Evolutionary conservation across 305 asterid species (phyloP).

Genomic region (Fraxinus baroniana): DNA sequence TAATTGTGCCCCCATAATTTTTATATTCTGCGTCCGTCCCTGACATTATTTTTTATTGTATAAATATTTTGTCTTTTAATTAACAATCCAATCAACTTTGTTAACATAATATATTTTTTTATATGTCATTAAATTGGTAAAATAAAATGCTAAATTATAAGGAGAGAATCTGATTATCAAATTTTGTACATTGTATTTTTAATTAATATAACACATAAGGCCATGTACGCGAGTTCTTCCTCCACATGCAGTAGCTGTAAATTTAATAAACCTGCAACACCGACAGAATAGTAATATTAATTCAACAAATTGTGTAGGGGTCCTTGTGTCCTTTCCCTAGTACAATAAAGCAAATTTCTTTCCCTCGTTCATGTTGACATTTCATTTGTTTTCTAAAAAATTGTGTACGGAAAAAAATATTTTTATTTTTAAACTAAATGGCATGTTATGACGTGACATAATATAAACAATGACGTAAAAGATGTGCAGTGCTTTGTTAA

Average conservation of each 20-base stretch:
- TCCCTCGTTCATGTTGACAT: too few species aligned
- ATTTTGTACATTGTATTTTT: background rate
- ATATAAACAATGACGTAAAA: too few species aligned
- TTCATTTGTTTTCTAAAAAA: too few species aligned
- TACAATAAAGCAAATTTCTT: too few species aligned
- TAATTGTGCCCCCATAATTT: too few species aligned
- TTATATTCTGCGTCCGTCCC: too few species aligned
- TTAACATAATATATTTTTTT: background rate
- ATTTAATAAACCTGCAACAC: background rate
- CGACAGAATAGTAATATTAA: background rate
- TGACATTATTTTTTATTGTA: too few species aligned
- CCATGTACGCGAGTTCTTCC: background rate
- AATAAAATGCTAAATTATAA: background rate
- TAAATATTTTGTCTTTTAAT: background rate
- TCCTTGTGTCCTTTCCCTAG: background rate
- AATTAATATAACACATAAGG: background rate
- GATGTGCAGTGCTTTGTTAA: background rate
- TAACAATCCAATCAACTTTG: background rate
- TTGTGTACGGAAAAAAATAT: too few species aligned
- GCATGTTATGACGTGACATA: too few species aligned
- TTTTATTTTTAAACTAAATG: too few species aligned
- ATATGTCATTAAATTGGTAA: background rate
- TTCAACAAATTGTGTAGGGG: background rate
- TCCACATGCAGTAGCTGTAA: background rate
- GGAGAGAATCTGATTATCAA: background rate